phyloP scores from a whole-genome alignment of 345 rosid genomes.

The Reutealis trisperma region DNA sequence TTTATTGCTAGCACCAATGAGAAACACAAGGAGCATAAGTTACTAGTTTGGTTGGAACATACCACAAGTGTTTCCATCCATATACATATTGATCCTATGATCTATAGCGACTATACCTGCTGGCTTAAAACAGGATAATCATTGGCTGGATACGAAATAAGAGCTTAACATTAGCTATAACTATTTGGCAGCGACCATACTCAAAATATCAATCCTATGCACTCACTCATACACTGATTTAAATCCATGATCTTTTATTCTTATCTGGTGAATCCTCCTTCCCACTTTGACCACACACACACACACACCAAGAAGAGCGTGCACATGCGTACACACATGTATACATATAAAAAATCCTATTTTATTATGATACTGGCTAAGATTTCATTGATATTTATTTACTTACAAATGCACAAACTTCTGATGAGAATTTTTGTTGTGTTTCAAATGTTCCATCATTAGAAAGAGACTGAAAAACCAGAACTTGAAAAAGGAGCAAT shows the following conservation, averaged over 20 bases:
- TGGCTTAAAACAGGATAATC: neutral
- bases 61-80: neutral
- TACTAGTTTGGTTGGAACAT: neutral
- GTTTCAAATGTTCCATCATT: slow-evolving; percentile 27
- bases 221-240: neutral
- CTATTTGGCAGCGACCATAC: too few relatives aligned
- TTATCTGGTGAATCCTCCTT: neutral
- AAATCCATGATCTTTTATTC: neutral
- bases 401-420: neutral
- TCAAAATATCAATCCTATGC: too few relatives aligned
- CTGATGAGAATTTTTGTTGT: slow-evolving; percentile 5
- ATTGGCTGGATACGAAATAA: neutral
- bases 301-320: neutral
- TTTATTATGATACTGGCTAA: neutral
- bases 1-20: neutral
- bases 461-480: slow-evolving; percentile 72
- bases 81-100: neutral
- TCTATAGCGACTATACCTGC: neutral
- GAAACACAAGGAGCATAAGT: neutral
- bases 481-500: slow-evolving; percentile 80
- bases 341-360: neutral
- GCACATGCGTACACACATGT: neutral
- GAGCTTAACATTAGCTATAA: too few relatives aligned
- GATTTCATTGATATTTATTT: neutral
- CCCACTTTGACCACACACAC: neutral